Base-by-base conservation (phyloP, 495 filamentous ascomycete species). In the Penicillium herquei region DNA sequence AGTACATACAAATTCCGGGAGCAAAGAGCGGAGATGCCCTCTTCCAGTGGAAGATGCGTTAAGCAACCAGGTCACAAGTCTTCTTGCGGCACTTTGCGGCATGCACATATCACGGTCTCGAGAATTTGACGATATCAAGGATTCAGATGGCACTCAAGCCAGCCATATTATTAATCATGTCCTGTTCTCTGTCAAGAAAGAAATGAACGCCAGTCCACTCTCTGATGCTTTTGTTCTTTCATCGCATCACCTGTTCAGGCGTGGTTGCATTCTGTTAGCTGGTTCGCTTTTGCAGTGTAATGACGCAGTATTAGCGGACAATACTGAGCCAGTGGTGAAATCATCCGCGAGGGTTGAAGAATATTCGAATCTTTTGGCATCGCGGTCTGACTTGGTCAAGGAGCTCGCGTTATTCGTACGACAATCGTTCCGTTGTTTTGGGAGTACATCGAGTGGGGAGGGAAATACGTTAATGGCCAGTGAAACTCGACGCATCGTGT, bases 31-130 rank as follows among this genome's bases (percentile, higher is more conserved):
- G 8, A 55, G 55, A 21, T 78, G 74, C 42, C 76, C 76, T 26
- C 52, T 77, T n/a, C 68, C 61, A 3, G 70, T 78, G 26, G 64
- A 72, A 54, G 73, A 77, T 56, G 76, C 76, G 5, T 53, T 77
- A 4, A 76, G 61, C 65, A 78, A 78, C 46, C 70, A 77, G 14
- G 55, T 66, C 30, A 64, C 66, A n/a, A 78, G 76, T 55, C 65
- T 78, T 11, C 54, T 75, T 30, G 67, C 63, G 42, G 72, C 71
- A 3, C 60, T 78, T 39, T 77, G 76, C 51, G 72, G 73, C 8
- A 76, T 78, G 68, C 70, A 69, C 43, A 70, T 77, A 30, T 68
- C 70, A 17, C 69, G 74, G 26, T 72, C 69, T 52, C 67, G 68
- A 50, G 53, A 58, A 6, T 12, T 55, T n/a, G 56, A 51, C 34